phyloP scores from a whole-genome alignment of 768 basidiomycete genomes.

The Mycena floridula region DNA sequence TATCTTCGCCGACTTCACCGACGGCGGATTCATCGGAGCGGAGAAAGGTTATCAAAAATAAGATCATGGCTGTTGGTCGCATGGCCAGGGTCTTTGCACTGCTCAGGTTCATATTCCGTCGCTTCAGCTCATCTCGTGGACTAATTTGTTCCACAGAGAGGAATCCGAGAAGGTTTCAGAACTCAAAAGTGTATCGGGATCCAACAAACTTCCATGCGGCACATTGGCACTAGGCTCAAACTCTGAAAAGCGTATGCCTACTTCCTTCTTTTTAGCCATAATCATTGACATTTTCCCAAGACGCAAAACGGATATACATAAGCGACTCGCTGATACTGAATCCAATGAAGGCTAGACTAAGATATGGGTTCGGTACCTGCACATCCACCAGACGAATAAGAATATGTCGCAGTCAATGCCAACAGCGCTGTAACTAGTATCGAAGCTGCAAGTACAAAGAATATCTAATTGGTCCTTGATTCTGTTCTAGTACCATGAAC shows the following conservation, averaged over 20 bases:
- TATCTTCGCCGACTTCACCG: constrained; percentile 33
- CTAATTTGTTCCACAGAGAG: constrained; percentile 52
- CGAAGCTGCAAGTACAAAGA: too few species aligned
- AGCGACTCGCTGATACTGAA: too few species aligned
- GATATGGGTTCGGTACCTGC: too few species aligned
- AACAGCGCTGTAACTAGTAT: too few species aligned
- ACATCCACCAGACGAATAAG: too few species aligned
- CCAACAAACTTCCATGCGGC: constrained; percentile 72
- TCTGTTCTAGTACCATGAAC: too few species aligned
- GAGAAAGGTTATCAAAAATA: constrained; percentile 92
- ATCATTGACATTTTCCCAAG: constrained; percentile 29
- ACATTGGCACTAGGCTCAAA: constrained; percentile 84
- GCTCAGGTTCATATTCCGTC: constrained; percentile 64
- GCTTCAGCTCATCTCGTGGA: not conserved
- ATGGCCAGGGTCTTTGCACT: constrained; percentile 96
- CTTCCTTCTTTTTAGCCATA: not conserved
- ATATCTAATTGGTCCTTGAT: too few species aligned
- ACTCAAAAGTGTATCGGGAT: constrained; percentile 85
- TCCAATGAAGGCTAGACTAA: too few species aligned
- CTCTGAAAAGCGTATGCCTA: constrained; percentile 91
- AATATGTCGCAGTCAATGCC: too few species aligned
- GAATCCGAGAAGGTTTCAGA: constrained; percentile 98
- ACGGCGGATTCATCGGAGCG: constrained; percentile 62
- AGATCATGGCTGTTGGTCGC: constrained; percentile 95
- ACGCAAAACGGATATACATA: constrained; percentile 97